Evolutionary conservation across 805 yeast genomes (phyloP).

Genomic region (Yamadazyma endophytica): DNA sequence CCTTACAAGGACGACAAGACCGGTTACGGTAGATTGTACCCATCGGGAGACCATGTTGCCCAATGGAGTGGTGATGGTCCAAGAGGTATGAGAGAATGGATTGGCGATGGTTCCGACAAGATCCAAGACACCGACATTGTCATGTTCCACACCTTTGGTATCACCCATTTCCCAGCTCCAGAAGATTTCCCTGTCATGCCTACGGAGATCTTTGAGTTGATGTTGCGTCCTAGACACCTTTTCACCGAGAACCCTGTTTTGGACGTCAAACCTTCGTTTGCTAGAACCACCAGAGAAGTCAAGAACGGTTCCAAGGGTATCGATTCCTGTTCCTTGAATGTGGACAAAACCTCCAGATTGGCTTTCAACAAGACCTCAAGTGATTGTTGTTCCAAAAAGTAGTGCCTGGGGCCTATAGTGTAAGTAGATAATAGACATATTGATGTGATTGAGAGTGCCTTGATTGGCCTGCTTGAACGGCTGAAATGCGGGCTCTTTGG

Average conservation of each 20-base stretch:
- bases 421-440: neutral
- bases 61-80: slow-evolving; percentile 70
- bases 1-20: slow-evolving; percentile 56
- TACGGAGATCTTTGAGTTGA: slow-evolving; percentile 71
- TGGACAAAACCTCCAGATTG: slow-evolving; percentile 37
- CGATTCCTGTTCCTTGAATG: slow-evolving; percentile 31
- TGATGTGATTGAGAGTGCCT: neutral
- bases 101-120: slow-evolving; percentile 54
- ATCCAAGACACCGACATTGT: slow-evolving; percentile 69
- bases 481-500: neutral
- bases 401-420: neutral
- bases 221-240: slow-evolving; percentile 76
- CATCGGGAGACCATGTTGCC: slow-evolving; percentile 76
- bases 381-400: slow-evolving; percentile 18
- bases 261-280: slow-evolving; percentile 64
- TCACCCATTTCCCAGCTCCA: slow-evolving; percentile 84
- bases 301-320: slow-evolving; percentile 29
- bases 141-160: slow-evolving; percentile 78
- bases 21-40: slow-evolving; percentile 61
- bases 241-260: slow-evolving; percentile 74
- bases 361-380: slow-evolving; percentile 28
- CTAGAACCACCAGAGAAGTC: slow-evolving; percentile 38
- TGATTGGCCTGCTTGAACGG: neutral
- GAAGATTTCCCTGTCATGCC: slow-evolving; percentile 92
- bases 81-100: slow-evolving; percentile 65